phyloP scores from a whole-genome alignment of 371 early-diverging fungal species.

The Mortierella sp. region DNA sequence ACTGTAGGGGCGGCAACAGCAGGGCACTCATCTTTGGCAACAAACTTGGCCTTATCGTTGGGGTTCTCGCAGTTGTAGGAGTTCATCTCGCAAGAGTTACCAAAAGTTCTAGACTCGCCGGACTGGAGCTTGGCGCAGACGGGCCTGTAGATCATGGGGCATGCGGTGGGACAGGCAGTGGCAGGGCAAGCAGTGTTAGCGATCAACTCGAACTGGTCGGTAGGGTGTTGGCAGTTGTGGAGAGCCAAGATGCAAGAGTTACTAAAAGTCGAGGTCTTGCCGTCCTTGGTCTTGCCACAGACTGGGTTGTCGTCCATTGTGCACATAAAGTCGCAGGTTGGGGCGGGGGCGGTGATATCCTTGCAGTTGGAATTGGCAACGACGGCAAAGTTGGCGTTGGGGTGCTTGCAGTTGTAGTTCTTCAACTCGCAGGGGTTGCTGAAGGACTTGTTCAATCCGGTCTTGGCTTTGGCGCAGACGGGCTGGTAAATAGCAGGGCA shows the following conservation, averaged over 20 bases:
- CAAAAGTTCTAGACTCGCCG: not conserved
- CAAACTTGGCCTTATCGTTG: not conserved
- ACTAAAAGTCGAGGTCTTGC: constrained; percentile 1
- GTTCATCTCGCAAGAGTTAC: not conserved
- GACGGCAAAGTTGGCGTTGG: not conserved
- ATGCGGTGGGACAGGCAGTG: not conserved
- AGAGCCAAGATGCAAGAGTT: constrained; percentile 2
- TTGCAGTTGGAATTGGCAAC: not conserved
- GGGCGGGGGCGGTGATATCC: not conserved
- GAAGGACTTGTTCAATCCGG: not conserved
- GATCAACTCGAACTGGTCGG: not conserved
- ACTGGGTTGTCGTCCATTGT: not conserved
- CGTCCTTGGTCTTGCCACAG: not conserved
- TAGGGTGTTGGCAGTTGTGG: constrained; percentile 11
- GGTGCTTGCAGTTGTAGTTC: constrained; percentile 2
- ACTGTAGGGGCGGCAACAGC: not conserved
- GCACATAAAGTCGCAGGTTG: not conserved
- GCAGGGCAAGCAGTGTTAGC: not conserved
- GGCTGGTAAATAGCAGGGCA: not conserved
- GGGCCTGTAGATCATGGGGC: not conserved
- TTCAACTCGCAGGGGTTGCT: not conserved
- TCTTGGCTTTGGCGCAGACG: not conserved
- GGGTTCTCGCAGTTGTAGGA: constrained; percentile 1
- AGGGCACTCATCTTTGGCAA: not conserved
- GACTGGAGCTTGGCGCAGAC: constrained; percentile 1